Conservation (phyloP, 2,329 filamentous ascomycete genomes). For the Amylocarpus encephaloides region DNA sequence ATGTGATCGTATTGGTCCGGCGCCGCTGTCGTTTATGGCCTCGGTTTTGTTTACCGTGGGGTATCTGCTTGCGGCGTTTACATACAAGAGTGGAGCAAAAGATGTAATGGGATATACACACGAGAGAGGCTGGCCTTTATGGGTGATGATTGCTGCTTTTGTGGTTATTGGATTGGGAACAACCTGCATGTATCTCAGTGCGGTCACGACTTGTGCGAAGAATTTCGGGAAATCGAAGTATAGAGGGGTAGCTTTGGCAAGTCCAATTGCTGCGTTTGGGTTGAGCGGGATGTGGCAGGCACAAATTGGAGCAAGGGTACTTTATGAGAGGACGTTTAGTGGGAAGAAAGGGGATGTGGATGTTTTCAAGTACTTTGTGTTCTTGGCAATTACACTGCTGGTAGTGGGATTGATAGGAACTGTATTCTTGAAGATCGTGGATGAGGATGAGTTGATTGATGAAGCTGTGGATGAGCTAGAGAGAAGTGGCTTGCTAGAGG, state of each 20-base stretch:
- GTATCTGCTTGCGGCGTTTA: conserved; percentile 74
- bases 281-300: conserved; percentile 95
- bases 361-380: conserved; percentile 84
- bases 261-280: conserved; percentile 88
- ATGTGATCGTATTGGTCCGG: conserved; percentile 82
- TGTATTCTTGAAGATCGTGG: conserved; percentile 69
- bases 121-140: conserved; percentile 60
- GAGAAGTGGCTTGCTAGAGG: conserved; percentile 72
- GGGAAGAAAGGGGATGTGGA: conserved; percentile 58
- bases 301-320: conserved; percentile 72
- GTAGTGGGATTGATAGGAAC: conserved; percentile 66
- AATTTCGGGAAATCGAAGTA: conserved; percentile 90
- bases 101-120: conserved; percentile 37
- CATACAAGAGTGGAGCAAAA: conserved; percentile 57
- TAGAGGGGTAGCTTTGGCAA: conserved; percentile 79
- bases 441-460: conserved; percentile 82
- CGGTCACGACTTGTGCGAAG: conserved; percentile 95
- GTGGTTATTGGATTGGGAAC: conserved; percentile 77
- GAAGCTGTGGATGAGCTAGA: conserved; percentile 88
- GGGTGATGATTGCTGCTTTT: conserved; percentile 80
- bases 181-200: conserved; percentile 79
- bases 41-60: conserved; percentile 70
- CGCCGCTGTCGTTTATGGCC: conserved; percentile 66
- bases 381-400: conserved; percentile 67
- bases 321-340: conserved; percentile 62